Evolutionary conservation across 148 eudicot species (phyloP), one percentile per base, ranked within the genome.

Genomic region (Selenicereus undatus): DNA sequence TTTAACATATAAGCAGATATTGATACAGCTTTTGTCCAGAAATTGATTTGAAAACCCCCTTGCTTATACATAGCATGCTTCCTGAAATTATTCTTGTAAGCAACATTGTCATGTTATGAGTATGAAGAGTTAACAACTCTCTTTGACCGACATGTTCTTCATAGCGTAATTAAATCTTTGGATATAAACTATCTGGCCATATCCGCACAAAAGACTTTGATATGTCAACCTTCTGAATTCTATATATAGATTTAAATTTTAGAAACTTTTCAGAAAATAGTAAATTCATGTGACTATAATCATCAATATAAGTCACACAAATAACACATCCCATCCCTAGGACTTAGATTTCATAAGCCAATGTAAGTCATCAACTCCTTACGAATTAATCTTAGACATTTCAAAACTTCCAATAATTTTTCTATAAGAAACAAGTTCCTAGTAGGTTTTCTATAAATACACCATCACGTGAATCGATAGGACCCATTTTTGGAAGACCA

Each of bases 331-430:
- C 81, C 81, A 20, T n/a, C 81, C 76, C 17, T 71, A 9, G 10
- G 76, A 79, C 70, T 79, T 42, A 52, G 42, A 36, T 65, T 21
- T 10, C 71, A 64, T 77, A n/a, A 60, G 52, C 10, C 69, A 51
- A 35, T 71, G 62, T 39, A 77, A 62, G 24, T 77, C 79, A 62
- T 51, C 76, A 72, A n/a, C n/a, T n/a, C n/a, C n/a, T n/a, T n/a
- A n/a, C 32, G 75, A 32, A 72, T 35, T 14, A 72, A 21, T 42
- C 24, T 4, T 14, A 72, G 21, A 43, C 66, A 74, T 14, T 9
- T 43, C 20, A 56, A 39, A 16, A 56, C 76, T 43, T 27, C 43
- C 56, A 54, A 74, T 12, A 56, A 24, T 21, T 42, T 74, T 35
- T 1, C 76, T 1, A 36, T 24, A 20, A 27, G 76, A 42, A 74